Percentiles rank a stretch among this genome's conserved stretches.
Evolutionary conservation across 2,329 filamentous ascomycete species (phyloP).

Genomic region (Colletotrichum neosansevieriae): DNA sequence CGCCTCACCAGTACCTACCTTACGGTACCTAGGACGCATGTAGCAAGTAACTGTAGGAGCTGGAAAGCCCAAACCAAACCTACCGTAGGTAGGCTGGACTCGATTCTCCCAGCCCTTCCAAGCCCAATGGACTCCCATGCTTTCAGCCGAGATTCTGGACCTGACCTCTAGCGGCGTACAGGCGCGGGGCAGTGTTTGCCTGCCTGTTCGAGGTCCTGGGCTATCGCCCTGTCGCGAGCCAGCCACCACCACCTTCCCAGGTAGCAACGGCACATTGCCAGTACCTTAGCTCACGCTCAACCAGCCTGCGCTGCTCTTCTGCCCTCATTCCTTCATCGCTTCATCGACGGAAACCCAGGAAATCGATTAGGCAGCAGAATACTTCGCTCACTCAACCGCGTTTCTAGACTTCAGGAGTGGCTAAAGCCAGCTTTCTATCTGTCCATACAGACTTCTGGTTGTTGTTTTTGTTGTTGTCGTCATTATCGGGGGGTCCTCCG

Average conservation of each 20-base stretch:
- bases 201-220: conserved; percentile 7
- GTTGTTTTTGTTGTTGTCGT: conserved; percentile 15
- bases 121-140: background rate
- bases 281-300: conserved; percentile 14
- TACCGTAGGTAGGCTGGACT: background rate
- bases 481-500: conserved; percentile 24
- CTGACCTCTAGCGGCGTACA: conserved; percentile 16
- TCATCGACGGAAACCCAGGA: conserved; percentile 27
- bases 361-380: conserved; percentile 39
- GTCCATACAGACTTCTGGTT: conserved; percentile 4
- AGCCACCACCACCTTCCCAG: conserved; percentile 7
- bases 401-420: conserved; percentile 31
- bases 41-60: background rate
- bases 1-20: conserved; percentile 9
- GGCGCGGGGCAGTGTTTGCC: conserved; percentile 32
- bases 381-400: conserved; percentile 16
- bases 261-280: conserved; percentile 7
- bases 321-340: conserved; percentile 36
- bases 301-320: conserved; percentile 27
- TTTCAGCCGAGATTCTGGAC: conserved; percentile 5
- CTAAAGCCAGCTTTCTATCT: conserved; percentile 24
- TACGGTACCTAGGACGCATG: conserved; percentile 8
- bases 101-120: background rate
- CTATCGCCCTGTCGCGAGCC: conserved; percentile 16
- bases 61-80: no score